Base-by-base conservation (phyloP, 2,329 filamentous ascomycete species). In the Colletotrichum brevisporum region DNA sequence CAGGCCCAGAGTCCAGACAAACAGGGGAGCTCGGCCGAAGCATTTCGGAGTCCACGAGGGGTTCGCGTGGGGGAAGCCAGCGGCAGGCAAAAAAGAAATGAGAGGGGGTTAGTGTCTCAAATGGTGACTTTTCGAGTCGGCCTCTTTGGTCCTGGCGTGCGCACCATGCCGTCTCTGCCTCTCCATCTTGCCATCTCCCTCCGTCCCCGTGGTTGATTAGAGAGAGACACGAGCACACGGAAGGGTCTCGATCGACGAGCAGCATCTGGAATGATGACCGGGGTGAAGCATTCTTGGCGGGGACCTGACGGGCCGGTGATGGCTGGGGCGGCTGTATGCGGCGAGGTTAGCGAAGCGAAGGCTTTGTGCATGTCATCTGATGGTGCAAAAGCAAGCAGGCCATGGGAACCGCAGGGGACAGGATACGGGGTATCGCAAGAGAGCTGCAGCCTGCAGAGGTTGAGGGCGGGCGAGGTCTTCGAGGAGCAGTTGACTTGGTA, bases 241-340 rank as follows among this genome's bases (percentile, higher is more conserved):
- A 50, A 55, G 66, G 62, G 55, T 48, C 50, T 56, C 66, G 66
- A 69, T 66, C 66, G 24, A 66, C 43, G 54, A 55, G 63, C 62
- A 52, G 55, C 62, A 69, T 61, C 50, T 69, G 62, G 66, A 69
- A 60, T 60, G 66, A 51, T 31, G 36, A 18, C 13, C 36, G n/a
- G 39, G 15, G 50, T 4, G 31, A n/a, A 13, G 53, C 58, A 27
- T 52, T 66, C 26, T 21, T 26, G 50, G 43, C 26, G 36, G 43
- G n/a, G 6, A 15, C 51, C 45, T 13, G 43, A n/a, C 55, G 51
- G 66, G 51, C 41, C 51, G 43, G 39, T 15, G 13, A 50, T 39
- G 27, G 10, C 31, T 41, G n/a, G n/a, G 65, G 31, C 53, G 43
- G 27, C 61, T 66, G 66, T 41, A 66, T 55, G 39, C 55, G 50